Evolutionary conservation across 352 stramenopile genomes (phyloP).

Genomic region (Phytopythium delawarense): DNA sequence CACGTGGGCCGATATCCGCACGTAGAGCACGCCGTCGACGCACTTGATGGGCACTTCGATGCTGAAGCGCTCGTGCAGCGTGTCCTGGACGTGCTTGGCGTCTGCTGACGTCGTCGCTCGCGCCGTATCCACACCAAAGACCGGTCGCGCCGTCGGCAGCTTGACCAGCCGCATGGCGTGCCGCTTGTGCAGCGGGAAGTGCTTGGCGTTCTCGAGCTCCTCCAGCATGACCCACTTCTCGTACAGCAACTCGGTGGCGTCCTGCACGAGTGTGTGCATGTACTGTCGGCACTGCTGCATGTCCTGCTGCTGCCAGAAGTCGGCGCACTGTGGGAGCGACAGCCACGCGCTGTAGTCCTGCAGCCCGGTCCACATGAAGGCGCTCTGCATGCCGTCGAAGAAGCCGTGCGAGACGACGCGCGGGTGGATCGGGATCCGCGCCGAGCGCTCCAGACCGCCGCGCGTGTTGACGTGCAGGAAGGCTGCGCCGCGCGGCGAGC

Average conservation of each 20-base stretch:
- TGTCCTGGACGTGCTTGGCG: constrained; percentile 90
- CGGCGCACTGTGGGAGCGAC: constrained; percentile 75
- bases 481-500: constrained; percentile 79
- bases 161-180: constrained; percentile 75
- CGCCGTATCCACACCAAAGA: constrained; percentile 42
- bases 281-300: constrained; percentile 42
- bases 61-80: constrained; percentile 61
- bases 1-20: constrained; percentile 89
- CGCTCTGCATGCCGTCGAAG: constrained; percentile 85
- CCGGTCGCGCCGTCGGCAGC: constrained; percentile 35
- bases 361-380: constrained; percentile 92
- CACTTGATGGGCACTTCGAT: constrained; percentile 95
- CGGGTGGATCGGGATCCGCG: constrained; percentile 32
- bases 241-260: constrained; percentile 58
- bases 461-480: constrained; percentile 76
- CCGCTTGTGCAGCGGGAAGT: constrained; percentile 51
- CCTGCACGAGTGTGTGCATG: constrained; percentile 58
- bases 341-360: constrained; percentile 91
- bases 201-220: constrained; percentile 25
- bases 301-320: constrained; percentile 74
- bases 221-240: constrained; percentile 46
- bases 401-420: constrained; percentile 91
- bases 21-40: constrained; percentile 81
- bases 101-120: constrained; percentile 63
- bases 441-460: not conserved